Evolutionary conservation across 2,329 filamentous ascomycete genomes (phyloP), one percentile per base, ranked within the genome.

Genomic region (Fusarium coicis): DNA sequence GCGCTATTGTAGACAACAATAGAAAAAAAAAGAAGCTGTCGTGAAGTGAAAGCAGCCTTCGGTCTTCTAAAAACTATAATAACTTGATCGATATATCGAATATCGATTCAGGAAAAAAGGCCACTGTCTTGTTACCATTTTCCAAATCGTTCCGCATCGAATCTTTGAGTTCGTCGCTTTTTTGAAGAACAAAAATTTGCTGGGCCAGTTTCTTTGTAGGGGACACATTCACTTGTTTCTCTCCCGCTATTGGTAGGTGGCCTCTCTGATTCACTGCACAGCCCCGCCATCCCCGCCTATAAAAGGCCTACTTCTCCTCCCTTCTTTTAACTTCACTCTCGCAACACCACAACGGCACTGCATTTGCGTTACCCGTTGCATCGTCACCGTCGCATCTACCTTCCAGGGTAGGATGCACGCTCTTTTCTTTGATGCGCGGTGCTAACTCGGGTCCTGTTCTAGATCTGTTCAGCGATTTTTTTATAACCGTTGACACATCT

Each of bases 191-290:
- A 66, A 54, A 42, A 65, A 23, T 44, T 62, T 49, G 54, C 63
- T 70, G 28, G 78, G 80, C 80, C 83, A 83, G 79, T 78, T 79
- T 79, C 77, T 74, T 81, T 84, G 84, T 85, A 86, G 94, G 94
- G 93, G 95, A 97, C 93, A 95, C 95, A 97, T 97, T 97, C 84
- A 92, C 83, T 97, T 97, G 95, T 97, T 94, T 87, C 93, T 97
- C 95, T 97, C 94, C 93, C 90, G 85, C 89, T 88, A 83, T 89
- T 86, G 88, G 90, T 92, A 91, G 83, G 87, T 81, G 50, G 66
- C 64, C 66, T 58, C 63, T 63, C 68, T 76, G 67, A 76, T 63
- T 74, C 76, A 74, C 70, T 74, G 68, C 72, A 72, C 71, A 50
- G 73, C 65, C 73, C 50, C 71, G 39, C 43, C 50, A 57, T 47